Evolutionary conservation across 1,284 basidiomycete genomes (phyloP).

Genomic region (Volvariella surrecta): DNA sequence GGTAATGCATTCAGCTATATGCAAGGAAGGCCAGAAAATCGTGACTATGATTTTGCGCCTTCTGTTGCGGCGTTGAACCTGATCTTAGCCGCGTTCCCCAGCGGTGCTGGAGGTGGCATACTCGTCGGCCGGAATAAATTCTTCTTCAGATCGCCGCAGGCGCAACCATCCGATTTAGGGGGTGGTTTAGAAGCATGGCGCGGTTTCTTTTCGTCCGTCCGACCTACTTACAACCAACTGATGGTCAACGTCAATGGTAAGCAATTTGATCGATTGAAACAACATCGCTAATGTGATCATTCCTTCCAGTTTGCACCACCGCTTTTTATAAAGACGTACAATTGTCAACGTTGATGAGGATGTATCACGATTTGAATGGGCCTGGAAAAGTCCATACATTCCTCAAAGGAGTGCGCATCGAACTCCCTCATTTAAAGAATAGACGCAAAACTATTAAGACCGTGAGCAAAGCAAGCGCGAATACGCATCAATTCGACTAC

Average conservation of each 20-base stretch:
- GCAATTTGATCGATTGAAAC: constrained; percentile 6
- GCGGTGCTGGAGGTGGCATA: constrained; percentile 48
- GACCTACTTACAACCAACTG: constrained; percentile 60
- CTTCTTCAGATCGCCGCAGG: constrained; percentile 38
- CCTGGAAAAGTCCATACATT: constrained; percentile 44
- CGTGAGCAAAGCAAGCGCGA: constrained; percentile 36
- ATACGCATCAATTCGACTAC: constrained; percentile 44
- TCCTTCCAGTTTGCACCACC: constrained; percentile 50
- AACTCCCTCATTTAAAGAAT: constrained; percentile 46
- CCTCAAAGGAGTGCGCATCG: constrained; percentile 49
- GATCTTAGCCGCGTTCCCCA: constrained; percentile 55
- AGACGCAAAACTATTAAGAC: constrained; percentile 51
- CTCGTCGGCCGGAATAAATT: constrained; percentile 70
- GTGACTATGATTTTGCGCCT: constrained; percentile 57
- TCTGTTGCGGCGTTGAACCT: constrained; percentile 68
- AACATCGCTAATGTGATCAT: constrained; percentile 1
- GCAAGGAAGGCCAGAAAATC: constrained; percentile 47
- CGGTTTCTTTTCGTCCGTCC: constrained; percentile 71
- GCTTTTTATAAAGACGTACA: constrained; percentile 65
- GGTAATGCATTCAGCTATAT: constrained; percentile 38
- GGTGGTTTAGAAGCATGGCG: constrained; percentile 62
- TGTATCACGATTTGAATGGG: too few relatives aligned
- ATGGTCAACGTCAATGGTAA: constrained; percentile 71
- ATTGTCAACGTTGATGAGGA: constrained; percentile 28
- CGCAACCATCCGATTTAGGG: constrained; percentile 35